phyloP scores from a whole-genome alignment of 2,329 filamentous ascomycete genomes.

The Elsinoe ampelina region DNA sequence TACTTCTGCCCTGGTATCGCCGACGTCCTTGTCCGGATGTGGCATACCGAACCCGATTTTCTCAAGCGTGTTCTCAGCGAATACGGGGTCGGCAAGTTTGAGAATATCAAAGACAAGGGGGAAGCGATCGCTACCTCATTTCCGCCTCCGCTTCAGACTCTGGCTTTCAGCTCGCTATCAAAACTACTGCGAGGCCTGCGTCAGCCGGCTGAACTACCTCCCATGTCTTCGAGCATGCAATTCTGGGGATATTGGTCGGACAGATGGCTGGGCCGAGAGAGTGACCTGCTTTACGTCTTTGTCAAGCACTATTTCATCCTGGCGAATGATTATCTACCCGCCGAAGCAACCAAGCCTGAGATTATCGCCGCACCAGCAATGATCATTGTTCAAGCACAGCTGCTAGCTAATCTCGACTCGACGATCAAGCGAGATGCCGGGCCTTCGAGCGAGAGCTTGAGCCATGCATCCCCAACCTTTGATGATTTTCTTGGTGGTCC shows the following conservation, averaged over 20 bases:
- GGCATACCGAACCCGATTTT: slow-evolving; percentile 60
- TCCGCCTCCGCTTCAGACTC: slow-evolving; percentile 52
- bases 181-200: slow-evolving; percentile 51
- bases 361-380: slow-evolving; percentile 64
- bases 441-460: slow-evolving; percentile 38
- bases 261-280: slow-evolving; percentile 79
- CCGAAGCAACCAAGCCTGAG: slow-evolving; percentile 43
- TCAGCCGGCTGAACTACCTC: slow-evolving; percentile 56
- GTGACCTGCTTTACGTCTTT: slow-evolving; percentile 85
- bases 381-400: slow-evolving; percentile 70
- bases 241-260: slow-evolving; percentile 82
- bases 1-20: slow-evolving; percentile 84
- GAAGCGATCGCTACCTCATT: slow-evolving; percentile 61
- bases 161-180: slow-evolving; percentile 56
- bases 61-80: slow-evolving; percentile 64
- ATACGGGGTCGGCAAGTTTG: slow-evolving; percentile 52
- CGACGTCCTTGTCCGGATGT: slow-evolving; percentile 72
- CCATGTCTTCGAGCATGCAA: slow-evolving; percentile 61
- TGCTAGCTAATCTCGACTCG: slow-evolving; percentile 68
- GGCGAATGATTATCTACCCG: slow-evolving; percentile 51
- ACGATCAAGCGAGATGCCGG: slow-evolving; percentile 66
- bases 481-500: slow-evolving; percentile 55
- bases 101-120: slow-evolving; percentile 37
- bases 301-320: slow-evolving; percentile 79
- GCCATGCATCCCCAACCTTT: slow-evolving; percentile 46